These are phyloP conservation scores for Escallonia herrerae DNA, from an alignment of 129 eudicot genomes.

Conservation along the genomic window DNA sequence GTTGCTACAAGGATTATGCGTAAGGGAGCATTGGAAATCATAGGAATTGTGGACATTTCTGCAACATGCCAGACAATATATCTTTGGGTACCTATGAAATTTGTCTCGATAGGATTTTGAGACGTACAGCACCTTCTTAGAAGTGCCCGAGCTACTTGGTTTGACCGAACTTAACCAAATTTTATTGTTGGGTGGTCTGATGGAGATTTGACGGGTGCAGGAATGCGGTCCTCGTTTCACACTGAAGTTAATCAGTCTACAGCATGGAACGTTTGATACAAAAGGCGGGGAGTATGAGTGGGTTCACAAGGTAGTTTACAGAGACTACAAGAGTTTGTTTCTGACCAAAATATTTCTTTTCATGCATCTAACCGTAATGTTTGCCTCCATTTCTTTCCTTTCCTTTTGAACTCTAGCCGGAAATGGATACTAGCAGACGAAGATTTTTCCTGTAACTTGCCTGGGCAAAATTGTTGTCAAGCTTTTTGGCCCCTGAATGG, in stretches of 20 bases:
- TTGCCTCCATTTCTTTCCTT: neutral
- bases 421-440: slow-evolving; percentile 97
- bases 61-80: too few species aligned
- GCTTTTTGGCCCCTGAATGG: neutral
- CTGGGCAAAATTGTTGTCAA: neutral
- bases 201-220: slow-evolving; percentile 27
- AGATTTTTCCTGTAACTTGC: slow-evolving; percentile 74
- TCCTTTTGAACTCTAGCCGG: slow-evolving; percentile 49
- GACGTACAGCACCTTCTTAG: too few species aligned
- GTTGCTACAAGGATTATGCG: too few species aligned
- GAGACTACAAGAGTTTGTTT: neutral
- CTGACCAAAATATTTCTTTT: neutral
- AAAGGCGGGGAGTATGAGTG: slow-evolving; percentile 93
- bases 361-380: neutral
- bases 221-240: slow-evolving; percentile 96
- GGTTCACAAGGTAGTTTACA: slow-evolving; percentile 77
- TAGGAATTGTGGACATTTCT: too few species aligned
- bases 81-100: too few species aligned
- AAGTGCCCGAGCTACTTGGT: too few species aligned
- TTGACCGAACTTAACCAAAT: too few species aligned
- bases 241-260: slow-evolving; percentile 62
- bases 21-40: too few species aligned
- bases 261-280: slow-evolving; percentile 93
- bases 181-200: neutral
- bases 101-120: too few species aligned